Base-by-base conservation (phyloP, 1,139 yeast species). In the Diutina scorzettiae region DNA sequence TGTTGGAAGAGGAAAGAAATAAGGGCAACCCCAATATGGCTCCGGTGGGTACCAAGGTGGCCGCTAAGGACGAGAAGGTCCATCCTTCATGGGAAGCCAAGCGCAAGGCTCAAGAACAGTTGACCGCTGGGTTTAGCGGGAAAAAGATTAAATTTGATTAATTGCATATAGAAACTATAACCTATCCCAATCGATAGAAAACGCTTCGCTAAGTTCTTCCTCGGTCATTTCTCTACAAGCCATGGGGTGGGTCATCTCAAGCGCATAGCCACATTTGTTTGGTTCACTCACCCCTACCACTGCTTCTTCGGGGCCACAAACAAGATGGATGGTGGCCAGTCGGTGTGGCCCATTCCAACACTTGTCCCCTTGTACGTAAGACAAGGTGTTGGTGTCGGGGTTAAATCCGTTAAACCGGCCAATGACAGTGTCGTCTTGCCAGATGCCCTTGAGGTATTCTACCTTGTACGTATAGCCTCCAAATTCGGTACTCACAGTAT, bases 21-120 rank as follows among this genome's bases (percentile, higher is more conserved):
- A 34, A 23, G 20, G 11, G 23, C 24, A 34, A 34, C 11, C 39
- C 39, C 14, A 34, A 34, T 34, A 20, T 20, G 25, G 14, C 16
- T 4, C 39, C 39, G 4, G 12, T 34, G 12, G 33, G 33, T 14
- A 17, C 4, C 7, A 14, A 17, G 16, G 17, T 4, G 5, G 19
- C 4, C 3, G 51, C 16, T 4, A 28, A 28, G 27, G 20, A 27
- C 19, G n/a, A 28, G 9, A 20, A 19, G 33, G 57, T 85, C 45
- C 98, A 91, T 73, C 98, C 98, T 16, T 91, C 98, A 2, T 91
- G 98, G 98, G 80, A 78, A 52, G 98, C 98, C 17, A 81, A 81
- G 63, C 73, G 71, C 59, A 58, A 67, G 46, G 84, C 83, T 44
- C 82, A 84, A 60, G 80, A 81, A 56, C 73, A 77, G 51, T 57